phyloP scores from a whole-genome alignment of 1,284 basidiomycete genomes.

The Ceratorhiza oryzae-sativae region DNA sequence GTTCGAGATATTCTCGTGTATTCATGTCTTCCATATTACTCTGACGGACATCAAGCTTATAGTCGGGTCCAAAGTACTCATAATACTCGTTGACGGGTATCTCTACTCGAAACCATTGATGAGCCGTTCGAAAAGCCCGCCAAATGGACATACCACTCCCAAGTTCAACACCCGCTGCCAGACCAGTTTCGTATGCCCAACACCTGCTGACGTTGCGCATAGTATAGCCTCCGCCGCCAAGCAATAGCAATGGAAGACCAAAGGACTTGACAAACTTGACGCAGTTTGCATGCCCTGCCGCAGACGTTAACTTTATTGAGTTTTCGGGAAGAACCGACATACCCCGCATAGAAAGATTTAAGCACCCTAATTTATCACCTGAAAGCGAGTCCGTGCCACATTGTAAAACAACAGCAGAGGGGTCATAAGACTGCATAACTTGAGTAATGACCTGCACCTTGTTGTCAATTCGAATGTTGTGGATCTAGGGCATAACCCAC shows the following conservation, averaged over 20 bases:
- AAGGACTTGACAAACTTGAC: conserved; percentile 98
- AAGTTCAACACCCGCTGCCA: conserved; percentile 95
- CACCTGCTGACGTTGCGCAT: conserved; percentile 97
- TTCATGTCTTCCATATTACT: conserved; percentile 98
- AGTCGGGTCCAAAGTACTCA: conserved; percentile 98
- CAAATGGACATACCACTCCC: conserved; percentile 70
- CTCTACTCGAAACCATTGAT: conserved; percentile 57
- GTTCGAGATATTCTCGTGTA: conserved; percentile 89
- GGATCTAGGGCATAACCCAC: conserved; percentile 58
- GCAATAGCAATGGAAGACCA: conserved; percentile 87
- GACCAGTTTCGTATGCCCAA: conserved; percentile 98
- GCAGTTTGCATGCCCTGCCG: conserved; percentile 88
- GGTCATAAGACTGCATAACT: conserved; percentile 96
- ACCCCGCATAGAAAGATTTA: conserved; percentile 98
- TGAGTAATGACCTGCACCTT: conserved; percentile 79
- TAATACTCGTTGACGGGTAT: conserved; percentile 98
- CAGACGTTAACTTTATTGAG: not conserved
- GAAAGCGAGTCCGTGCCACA: conserved; percentile 99
- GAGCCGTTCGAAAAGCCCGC: not conserved
- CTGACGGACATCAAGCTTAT: conserved; percentile 94
- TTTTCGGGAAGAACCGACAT: conserved; percentile 33
- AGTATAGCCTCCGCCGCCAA: conserved; percentile 98
- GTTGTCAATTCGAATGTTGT: conserved; percentile 32
- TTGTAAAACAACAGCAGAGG: conserved; percentile 95
- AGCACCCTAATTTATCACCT: conserved; percentile 94